Percentiles rank a stretch among this genome's conserved stretches.
Evolutionary conservation across 129 eudicot species (phyloP).

Genomic region (Artemisia tridentata): DNA sequence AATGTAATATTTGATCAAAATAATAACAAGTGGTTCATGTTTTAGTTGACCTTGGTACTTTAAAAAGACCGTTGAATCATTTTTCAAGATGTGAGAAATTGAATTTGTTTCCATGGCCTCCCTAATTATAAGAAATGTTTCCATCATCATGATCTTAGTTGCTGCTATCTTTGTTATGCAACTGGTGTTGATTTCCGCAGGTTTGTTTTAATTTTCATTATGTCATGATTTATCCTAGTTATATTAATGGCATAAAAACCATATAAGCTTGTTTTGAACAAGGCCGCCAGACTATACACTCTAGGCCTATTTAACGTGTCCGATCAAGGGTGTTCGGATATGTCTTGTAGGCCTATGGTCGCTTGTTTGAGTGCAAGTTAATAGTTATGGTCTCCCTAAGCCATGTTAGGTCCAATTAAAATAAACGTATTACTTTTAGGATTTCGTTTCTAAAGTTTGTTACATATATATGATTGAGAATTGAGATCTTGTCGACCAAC

Average conservation of each 20-base stretch:
- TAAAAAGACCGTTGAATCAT: neutral
- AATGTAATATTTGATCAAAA: neutral
- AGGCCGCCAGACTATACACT: too few relatives aligned
- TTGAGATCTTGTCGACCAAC: too few relatives aligned
- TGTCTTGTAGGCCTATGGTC: too few relatives aligned
- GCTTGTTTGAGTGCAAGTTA: neutral
- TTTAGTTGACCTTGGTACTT: constrained; percentile 17
- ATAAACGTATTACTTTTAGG: neutral
- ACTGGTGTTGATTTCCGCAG: constrained; percentile 24
- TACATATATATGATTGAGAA: neutral
- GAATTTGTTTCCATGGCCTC: constrained; percentile 26
- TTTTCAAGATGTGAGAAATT: neutral
- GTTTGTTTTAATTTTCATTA: constrained; percentile 3
- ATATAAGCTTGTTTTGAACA: neutral
- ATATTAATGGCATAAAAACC: neutral
- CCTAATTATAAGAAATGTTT: constrained; percentile 3
- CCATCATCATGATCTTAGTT: constrained; percentile 24
- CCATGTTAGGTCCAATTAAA: neutral
- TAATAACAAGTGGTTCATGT: constrained; percentile 15
- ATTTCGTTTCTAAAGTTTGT: neutral
- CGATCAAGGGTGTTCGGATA: too few relatives aligned
- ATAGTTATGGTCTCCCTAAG: neutral
- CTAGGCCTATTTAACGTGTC: too few relatives aligned
- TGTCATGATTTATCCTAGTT: neutral
- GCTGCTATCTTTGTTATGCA: constrained; percentile 23